A percentile compares a stretch with the other conserved stretches of the same genome.
These are phyloP conservation scores for Diaporthe longicolla DNA, from an alignment of 2,329 filamentous ascomycete genomes.

Conservation along the genomic window DNA sequence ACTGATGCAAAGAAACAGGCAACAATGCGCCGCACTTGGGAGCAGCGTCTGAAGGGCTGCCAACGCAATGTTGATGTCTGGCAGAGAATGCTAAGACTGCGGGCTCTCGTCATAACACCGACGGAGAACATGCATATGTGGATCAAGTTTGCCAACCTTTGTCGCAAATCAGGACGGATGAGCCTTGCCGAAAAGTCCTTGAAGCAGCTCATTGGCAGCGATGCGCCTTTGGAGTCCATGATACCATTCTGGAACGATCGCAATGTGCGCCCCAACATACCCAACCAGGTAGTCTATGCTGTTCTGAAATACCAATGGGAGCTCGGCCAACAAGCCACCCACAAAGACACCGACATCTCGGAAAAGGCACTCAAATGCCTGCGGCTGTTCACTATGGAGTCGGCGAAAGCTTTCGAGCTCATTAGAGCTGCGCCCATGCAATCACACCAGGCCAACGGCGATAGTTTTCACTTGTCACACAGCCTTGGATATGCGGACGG, in stretches of 20 bases:
- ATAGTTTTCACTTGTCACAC: conserved; percentile 55
- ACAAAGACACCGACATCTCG: conserved; percentile 60
- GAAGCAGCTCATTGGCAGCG: conserved; percentile 86
- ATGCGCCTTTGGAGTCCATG: conserved; percentile 72
- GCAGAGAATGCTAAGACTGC: conserved; percentile 97
- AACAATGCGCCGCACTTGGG: conserved; percentile 95
- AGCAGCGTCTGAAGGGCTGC: conserved; percentile 92
- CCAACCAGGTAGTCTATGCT: conserved; percentile 92
- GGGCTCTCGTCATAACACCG: conserved; percentile 91
- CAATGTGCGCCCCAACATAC: conserved; percentile 62
- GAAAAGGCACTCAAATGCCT: conserved; percentile 72
- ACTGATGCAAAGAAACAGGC: conserved; percentile 90
- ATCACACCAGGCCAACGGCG: conserved; percentile 61
- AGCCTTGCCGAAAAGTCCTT: conserved; percentile 96
- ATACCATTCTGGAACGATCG: conserved; percentile 72
- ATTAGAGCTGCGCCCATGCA: conserved; percentile 64
- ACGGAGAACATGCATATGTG: conserved; percentile 98
- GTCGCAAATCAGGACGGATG: conserved; percentile 94
- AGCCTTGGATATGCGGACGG: conserved; percentile 67
- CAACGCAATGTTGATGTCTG: conserved; percentile 98
- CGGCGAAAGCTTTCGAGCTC: conserved; percentile 67
- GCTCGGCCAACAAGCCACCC: conserved; percentile 73
- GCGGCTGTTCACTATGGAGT: conserved; percentile 72
- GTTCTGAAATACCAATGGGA: conserved; percentile 98
- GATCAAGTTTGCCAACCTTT: conserved; percentile 99